Conservation (phyloP, 345 rosid genomes). For the Streptanthus diversifolius region DNA sequence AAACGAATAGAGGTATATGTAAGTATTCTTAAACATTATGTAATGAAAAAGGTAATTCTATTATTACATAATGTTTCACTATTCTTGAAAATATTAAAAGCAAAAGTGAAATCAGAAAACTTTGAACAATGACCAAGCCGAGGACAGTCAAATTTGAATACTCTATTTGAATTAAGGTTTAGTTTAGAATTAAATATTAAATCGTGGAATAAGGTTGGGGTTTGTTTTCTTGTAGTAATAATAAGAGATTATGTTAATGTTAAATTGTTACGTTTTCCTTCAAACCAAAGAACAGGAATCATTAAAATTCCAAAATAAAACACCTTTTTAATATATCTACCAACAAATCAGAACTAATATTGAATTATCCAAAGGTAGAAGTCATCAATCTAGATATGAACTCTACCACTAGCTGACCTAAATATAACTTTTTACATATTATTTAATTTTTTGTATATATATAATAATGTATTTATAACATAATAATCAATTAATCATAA, state of each 20-base stretch:
- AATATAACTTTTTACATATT: constrained; percentile 10
- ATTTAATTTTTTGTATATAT: background rate
- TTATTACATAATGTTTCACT: background rate
- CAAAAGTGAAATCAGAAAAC: background rate
- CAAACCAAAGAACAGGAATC: background rate
- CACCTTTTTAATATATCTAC: background rate
- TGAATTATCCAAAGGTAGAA: constrained; percentile 17
- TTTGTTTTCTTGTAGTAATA: background rate
- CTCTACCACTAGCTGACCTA: constrained; percentile 32
- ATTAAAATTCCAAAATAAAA: background rate
- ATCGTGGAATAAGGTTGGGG: background rate
- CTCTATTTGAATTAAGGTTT: background rate
- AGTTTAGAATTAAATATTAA: background rate
- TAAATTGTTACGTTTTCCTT: background rate
- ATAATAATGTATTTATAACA: background rate
- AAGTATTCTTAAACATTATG: no score
- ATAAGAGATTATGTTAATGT: background rate
- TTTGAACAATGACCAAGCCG: background rate
- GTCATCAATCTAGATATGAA: constrained; percentile 28
- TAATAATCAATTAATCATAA: constrained; percentile 22
- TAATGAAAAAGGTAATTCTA: no score
- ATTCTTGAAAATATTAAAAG: background rate
- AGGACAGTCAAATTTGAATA: background rate
- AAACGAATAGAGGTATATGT: background rate
- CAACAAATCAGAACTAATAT: background rate